phyloP scores from a whole-genome alignment of 2,329 filamentous ascomycete species.

The Trichophyton verrucosum region DNA sequence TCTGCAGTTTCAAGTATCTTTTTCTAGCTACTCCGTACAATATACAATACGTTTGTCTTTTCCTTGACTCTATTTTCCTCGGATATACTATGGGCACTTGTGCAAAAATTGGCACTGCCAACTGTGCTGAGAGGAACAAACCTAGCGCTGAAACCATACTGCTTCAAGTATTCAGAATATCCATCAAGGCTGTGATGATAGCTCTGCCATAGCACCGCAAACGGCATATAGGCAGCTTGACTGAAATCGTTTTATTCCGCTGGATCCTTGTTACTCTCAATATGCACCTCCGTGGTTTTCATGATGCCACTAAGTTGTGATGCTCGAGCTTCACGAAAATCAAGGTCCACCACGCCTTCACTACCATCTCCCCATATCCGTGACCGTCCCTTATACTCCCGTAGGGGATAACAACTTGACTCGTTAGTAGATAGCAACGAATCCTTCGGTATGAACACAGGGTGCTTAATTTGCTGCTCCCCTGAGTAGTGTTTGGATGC shows the following conservation, averaged over 20 bases:
- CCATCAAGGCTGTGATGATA: too few relatives aligned
- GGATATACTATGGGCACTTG: too few relatives aligned
- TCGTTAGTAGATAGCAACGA: neutral
- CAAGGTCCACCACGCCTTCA: neutral
- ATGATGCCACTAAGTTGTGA: conserved; percentile 5
- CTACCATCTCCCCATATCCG: neutral
- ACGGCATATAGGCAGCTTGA: neutral
- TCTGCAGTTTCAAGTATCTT: too few relatives aligned
- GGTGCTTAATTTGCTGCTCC: neutral
- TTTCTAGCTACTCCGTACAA: too few relatives aligned
- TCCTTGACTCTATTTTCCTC: too few relatives aligned
- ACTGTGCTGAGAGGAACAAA: too few relatives aligned
- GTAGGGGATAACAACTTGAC: conserved; percentile 6
- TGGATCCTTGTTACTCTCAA: neutral
- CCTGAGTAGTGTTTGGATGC: neutral
- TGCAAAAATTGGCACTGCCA: too few relatives aligned
- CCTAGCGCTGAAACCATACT: too few relatives aligned
- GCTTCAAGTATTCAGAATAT: neutral
- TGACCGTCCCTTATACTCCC: conserved; percentile 7
- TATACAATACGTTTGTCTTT: too few relatives aligned
- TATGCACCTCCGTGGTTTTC: conserved; percentile 8
- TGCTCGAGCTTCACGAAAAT: neutral
- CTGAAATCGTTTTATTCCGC: neutral
- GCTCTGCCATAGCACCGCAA: too few relatives aligned
- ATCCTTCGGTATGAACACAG: neutral